Evolutionary conservation across 768 basidiomycete species (phyloP).

Genomic region (Boletus sp.): DNA sequence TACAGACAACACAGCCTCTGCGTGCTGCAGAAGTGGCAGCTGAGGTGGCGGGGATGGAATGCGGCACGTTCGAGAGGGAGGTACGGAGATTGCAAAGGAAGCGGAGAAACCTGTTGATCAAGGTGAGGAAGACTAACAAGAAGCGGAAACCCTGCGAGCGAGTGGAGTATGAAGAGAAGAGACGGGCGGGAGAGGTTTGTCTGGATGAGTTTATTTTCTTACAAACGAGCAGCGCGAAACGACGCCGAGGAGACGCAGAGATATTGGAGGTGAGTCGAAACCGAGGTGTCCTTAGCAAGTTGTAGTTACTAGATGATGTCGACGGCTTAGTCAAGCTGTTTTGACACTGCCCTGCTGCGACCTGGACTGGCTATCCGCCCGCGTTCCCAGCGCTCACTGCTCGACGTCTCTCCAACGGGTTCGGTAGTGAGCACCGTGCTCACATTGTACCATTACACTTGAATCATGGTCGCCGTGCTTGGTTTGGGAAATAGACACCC

Average conservation of each 20-base stretch:
- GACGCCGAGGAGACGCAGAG: slow-evolving; percentile 56
- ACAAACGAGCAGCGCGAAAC: slow-evolving; percentile 47
- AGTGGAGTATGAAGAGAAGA: slow-evolving; percentile 84
- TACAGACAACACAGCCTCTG: slow-evolving; percentile 59
- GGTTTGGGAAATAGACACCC: slow-evolving; percentile 35
- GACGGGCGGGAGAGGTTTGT: slow-evolving; percentile 75
- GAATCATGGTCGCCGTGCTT: slow-evolving; percentile 38
- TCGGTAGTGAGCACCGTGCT: not conserved
- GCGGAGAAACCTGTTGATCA: slow-evolving; percentile 35
- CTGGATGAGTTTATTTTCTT: slow-evolving; percentile 4
- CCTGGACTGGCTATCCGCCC: too few species aligned
- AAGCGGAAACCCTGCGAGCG: slow-evolving; percentile 90
- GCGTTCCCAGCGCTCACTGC: not conserved
- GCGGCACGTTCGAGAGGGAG: slow-evolving; percentile 72
- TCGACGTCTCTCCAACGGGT: slow-evolving; percentile 1
- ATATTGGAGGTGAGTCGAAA: slow-evolving; percentile 46
- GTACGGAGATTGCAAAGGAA: slow-evolving; percentile 58
- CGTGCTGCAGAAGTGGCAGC: slow-evolving; percentile 90
- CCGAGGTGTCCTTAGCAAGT: not conserved
- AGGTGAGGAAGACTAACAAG: slow-evolving; percentile 79
- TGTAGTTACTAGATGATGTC: too few species aligned
- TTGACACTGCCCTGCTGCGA: not conserved
- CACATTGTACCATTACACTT: not conserved
- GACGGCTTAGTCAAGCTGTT: not conserved
- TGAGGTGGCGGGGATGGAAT: slow-evolving; percentile 82